Base-by-base conservation (phyloP, 2,329 filamentous ascomycete species). In the Fusarium subglutinans region DNA sequence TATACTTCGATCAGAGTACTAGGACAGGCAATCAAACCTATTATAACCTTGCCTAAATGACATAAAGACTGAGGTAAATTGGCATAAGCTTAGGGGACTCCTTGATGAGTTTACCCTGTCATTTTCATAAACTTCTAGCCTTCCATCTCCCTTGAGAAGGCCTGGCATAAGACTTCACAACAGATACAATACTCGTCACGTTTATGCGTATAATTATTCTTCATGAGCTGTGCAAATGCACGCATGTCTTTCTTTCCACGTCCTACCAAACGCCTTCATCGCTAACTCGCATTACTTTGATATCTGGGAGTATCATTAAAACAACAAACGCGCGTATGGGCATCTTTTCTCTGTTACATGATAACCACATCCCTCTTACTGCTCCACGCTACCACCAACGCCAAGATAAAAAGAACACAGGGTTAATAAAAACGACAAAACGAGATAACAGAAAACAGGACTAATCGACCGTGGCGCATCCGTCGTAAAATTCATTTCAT, bases 401-500 rank as follows among this genome's bases (percentile, higher is more conserved):
- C 76, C 78, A 63, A 57, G 60, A 35, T 55, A 40, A 67, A 55
- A 64, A 69, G 58, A 22, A 26, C 35, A 26, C 14, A 70, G 60
- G 53, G 40, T 43, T 43, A 69, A 58, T 57, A 48, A 44, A 59
- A 26, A 26, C 7, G 12, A n/a, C 30, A 56, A 44, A 63, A 59
- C 12, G 50, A 37, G 30, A 26, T 26, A 54, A 51, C 47, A 37
- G 57, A 38, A 56, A 69, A 63, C 45, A 61, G 53, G 37, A 47
- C 56, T 57, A 47, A 61, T 70, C 47, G 56, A 74, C 51, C 69
- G 66, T 76, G 53, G 58, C 63, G 45, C 67, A 74, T 74, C 48
- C 57, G 45, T 78, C 76, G 54, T 78, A 28, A 73, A 75, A 53
- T 45, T 74, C 76, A 69, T 77, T 70, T 74, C 76, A 67, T 78